Evolutionary conservation across 306 rosid species (phyloP).

Genomic region (Cotoneaster glaucophyllus): DNA sequence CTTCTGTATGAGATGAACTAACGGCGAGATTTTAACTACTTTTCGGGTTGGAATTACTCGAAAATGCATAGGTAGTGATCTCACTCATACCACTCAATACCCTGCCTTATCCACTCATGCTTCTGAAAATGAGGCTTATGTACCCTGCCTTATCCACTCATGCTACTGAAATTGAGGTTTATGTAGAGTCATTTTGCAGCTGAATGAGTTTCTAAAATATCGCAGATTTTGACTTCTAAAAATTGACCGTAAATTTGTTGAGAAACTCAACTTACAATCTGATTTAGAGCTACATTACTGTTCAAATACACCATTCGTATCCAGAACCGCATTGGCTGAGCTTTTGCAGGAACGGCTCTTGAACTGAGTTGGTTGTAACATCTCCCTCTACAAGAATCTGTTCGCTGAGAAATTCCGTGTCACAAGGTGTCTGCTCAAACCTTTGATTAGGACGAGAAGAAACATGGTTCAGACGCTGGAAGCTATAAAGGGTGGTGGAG

Average conservation of each 20-base stretch:
- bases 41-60: neutral
- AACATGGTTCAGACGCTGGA: constrained; percentile 70
- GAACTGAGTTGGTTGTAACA: constrained; percentile 26
- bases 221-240: constrained; percentile 1
- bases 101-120: neutral
- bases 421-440: constrained; percentile 19
- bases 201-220: neutral
- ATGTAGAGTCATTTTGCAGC: neutral
- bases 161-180: neutral
- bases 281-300: neutral
- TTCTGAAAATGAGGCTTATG: neutral
- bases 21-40: neutral
- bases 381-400: constrained; percentile 9
- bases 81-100: neutral
- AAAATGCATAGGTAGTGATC: neutral
- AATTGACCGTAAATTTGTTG: neutral
- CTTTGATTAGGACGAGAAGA: constrained; percentile 18
- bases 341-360: constrained; percentile 34
- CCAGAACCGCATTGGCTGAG: constrained; percentile 13
- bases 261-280: neutral
- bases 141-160: neutral
- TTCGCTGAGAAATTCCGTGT: neutral
- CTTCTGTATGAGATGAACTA: neutral
- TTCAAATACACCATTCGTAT: constrained; percentile 12
- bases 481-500: constrained; percentile 70